Base-by-base conservation (phyloP, 805 yeast species). In the Zygosaccharomyces bisporus region DNA sequence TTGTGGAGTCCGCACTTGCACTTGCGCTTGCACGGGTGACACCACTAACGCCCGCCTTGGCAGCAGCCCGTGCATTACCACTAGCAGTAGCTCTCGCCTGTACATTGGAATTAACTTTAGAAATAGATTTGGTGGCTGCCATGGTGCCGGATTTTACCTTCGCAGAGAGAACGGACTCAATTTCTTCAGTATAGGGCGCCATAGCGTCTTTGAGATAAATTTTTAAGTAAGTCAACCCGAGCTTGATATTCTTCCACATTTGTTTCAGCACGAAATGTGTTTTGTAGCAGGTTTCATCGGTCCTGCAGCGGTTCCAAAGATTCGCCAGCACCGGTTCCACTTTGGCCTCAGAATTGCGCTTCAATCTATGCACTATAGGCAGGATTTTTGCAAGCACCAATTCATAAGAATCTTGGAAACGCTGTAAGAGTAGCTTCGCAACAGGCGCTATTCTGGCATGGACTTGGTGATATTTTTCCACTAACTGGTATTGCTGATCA, bases 241-340 rank as follows among this genome's bases (percentile, higher is more conserved):
- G n/a, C 16, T 25, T 24, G 4, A 24, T 16, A 12, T 17, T 25
- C 8, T 17, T 17, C 30, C 30, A 16, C 3, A 17, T 12, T 16
- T 4, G 8, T 5, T 16, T 25, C 32, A 37, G 30, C 12, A 17
- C 16, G 4, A 10, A 7, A 29, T 30, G 29, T 4, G 35, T 20
- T 30, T 40, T 40, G 20, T 29, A 36, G 30, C 52, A 45, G 18
- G 39, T 19, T 20, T 38, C 48, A 25, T 12, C 25, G 9, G 19
- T 25, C 12, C 23, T 37, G 21, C 40, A 37, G 25, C 21, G n/a
- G 3, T 25, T 8, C 40, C 40, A 37, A 12, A 37, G 9, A 10
- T 25, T 17, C 4, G 33, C n/a, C 5, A 20, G 20, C 18, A 37
- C 16, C 3, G 40, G 40, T 10, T 20, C 30, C 40, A 29, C 16